phyloP scores from a whole-genome alignment of 176 grass and related monocot genomes.

The Oryza coarctata region DNA sequence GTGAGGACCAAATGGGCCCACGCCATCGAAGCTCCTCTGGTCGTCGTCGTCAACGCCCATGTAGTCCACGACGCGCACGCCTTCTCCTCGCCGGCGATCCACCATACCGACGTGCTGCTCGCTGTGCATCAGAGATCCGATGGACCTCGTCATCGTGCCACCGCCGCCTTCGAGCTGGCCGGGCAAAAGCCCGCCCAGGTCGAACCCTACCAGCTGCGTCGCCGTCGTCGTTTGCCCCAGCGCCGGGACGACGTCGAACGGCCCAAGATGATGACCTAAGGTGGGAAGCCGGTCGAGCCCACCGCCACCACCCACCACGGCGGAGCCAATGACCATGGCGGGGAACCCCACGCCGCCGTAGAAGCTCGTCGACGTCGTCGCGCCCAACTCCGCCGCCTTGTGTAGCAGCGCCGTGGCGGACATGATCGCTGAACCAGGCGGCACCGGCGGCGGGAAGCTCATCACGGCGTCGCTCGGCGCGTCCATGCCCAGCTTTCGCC shows the following conservation, averaged over 20 bases:
- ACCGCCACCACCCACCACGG: not conserved
- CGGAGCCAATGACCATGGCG: not conserved
- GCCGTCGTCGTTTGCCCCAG: not conserved
- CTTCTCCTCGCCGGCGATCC: not conserved
- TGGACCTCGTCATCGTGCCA: not conserved
- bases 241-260: not conserved
- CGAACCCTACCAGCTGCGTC: slow-evolving; percentile 33
- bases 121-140: not conserved
- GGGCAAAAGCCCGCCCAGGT: not conserved
- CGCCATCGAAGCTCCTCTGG: not conserved
- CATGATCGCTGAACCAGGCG: slow-evolving; percentile 18
- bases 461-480: not conserved
- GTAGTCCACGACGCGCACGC: slow-evolving; percentile 54
- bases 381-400: slow-evolving; percentile 60
- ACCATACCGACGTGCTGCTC: not conserved
- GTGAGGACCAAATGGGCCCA: slow-evolving; percentile 11
- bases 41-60: slow-evolving; percentile 45
- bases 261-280: not conserved
- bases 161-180: slow-evolving; percentile 9
- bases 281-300: not conserved
- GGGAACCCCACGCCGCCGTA: not conserved
- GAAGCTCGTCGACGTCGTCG: not conserved
- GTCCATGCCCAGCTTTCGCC: not conserved
- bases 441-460: not conserved
- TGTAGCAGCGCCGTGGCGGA: slow-evolving; percentile 74